Evolutionary conservation across 1,284 basidiomycete genomes (phyloP).

Genomic region (Peniophora sp.): DNA sequence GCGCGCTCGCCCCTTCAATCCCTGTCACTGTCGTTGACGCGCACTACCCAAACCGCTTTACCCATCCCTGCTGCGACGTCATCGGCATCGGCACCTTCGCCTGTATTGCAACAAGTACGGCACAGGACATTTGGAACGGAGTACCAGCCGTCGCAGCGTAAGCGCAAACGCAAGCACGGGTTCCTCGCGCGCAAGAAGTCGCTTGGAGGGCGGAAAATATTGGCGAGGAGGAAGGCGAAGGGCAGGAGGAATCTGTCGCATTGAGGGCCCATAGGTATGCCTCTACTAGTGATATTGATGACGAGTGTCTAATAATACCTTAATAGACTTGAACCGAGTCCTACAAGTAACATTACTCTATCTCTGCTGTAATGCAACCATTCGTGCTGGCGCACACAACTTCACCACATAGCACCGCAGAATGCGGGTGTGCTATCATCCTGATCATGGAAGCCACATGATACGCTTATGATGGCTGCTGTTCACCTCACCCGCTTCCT

Average conservation of each 20-base stretch:
- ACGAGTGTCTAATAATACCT: background rate
- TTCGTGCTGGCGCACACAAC: no score
- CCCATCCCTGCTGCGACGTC: background rate
- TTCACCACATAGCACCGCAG: no score
- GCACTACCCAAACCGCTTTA: background rate
- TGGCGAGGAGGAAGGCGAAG: slow-evolving; percentile 26
- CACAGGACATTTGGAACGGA: slow-evolving; percentile 55
- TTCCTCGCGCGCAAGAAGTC: slow-evolving; percentile 68
- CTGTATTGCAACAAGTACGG: slow-evolving; percentile 35
- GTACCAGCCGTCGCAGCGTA: slow-evolving; percentile 85
- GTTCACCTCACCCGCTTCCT: no score
- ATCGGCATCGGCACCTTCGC: background rate
- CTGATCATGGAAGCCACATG: no score
- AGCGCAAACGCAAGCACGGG: slow-evolving; percentile 84
- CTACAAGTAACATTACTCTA: no score
- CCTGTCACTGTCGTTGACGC: background rate
- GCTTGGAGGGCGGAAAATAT: slow-evolving; percentile 55
- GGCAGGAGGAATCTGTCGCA: slow-evolving; percentile 33
- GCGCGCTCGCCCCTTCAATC: background rate
- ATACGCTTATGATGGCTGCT: no score
- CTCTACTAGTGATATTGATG: no score
- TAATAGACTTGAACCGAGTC: no score
- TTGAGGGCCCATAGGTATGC: slow-evolving; percentile 13
- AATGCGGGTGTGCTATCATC: no score
- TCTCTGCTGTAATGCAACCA: no score